These are phyloP conservation scores for Geotrichum candidum DNA, from an alignment of 1,139 yeast species.

Conservation along the genomic window DNA sequence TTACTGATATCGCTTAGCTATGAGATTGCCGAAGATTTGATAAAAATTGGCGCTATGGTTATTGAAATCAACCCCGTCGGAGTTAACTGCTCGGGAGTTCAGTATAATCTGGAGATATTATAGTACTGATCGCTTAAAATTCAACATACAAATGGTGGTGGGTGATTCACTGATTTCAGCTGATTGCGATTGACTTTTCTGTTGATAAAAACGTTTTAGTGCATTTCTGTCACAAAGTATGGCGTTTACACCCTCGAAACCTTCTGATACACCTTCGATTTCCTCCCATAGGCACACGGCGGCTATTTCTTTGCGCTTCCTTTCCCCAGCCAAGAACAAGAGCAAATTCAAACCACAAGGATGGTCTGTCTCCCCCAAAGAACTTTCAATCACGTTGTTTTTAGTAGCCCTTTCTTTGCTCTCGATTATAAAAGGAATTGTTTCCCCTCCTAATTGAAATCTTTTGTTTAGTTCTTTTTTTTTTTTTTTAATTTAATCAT, in stretches of 20 bases:
- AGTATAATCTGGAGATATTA: too few relatives aligned
- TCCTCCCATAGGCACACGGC: neutral
- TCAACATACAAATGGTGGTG: too few relatives aligned
- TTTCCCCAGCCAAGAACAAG: neutral
- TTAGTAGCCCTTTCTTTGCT: neutral
- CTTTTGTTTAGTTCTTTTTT: neutral
- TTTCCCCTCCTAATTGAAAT: neutral
- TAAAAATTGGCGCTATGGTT: too few relatives aligned
- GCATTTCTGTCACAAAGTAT: neutral
- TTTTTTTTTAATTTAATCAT: neutral
- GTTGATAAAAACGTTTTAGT: too few relatives aligned
- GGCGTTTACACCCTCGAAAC: neutral
- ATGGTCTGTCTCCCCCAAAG: neutral
- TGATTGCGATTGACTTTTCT: too few relatives aligned
- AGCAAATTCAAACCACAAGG: neutral
- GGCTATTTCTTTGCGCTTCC: neutral
- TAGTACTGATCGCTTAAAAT: too few relatives aligned
- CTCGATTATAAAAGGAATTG: neutral
- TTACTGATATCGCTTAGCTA: too few relatives aligned
- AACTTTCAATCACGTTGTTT: neutral
- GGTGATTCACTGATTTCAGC: too few relatives aligned
- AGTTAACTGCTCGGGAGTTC: too few relatives aligned
- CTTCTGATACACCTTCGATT: neutral
- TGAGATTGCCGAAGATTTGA: too few relatives aligned
- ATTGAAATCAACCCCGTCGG: too few relatives aligned